phyloP scores from a whole-genome alignment of 148 eudicot genomes.

The Limonium bicolor region DNA sequence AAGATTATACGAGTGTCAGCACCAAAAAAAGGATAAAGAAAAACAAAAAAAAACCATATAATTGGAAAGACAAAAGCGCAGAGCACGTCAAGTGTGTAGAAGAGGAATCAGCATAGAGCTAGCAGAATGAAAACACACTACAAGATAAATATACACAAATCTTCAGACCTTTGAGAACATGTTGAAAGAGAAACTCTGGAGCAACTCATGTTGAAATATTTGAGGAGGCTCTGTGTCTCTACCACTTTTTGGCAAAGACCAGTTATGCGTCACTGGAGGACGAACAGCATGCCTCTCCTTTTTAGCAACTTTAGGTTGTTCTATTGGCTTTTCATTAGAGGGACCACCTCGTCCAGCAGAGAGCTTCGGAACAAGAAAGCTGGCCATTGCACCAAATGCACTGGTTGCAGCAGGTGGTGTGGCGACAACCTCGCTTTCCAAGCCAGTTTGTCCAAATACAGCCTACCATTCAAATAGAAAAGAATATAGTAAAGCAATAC shows the following conservation, averaged over 20 bases:
- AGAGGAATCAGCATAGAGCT: too few relatives aligned
- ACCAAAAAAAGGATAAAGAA: not conserved
- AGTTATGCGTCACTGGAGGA: conserved; percentile 87
- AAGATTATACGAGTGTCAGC: not conserved
- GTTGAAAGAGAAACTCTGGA: conserved; percentile 84
- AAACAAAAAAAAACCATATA: not conserved
- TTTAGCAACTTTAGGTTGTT: conserved; percentile 39
- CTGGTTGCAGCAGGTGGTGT: conserved; percentile 43
- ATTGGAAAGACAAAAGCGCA: conserved; percentile 2
- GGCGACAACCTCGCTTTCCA: conserved; percentile 40
- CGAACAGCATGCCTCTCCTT: conserved; percentile 93
- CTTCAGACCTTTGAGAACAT: conserved; percentile 90
- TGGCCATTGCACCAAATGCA: conserved; percentile 97
- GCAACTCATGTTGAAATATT: conserved; percentile 97
- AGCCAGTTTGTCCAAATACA: conserved; percentile 65
- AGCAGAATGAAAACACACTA: not conserved
- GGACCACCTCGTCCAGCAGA: conserved; percentile 57
- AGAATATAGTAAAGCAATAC: conserved; percentile 1
- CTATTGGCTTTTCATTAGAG: conserved; percentile 53
- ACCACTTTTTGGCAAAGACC: conserved; percentile 66
- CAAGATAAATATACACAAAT: not conserved
- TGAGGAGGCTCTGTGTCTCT: conserved; percentile 52
- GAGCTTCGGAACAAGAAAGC: conserved; percentile 90
- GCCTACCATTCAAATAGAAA: conserved; percentile 27
- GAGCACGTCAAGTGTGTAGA: too few relatives aligned